A percentile compares a stretch with the other conserved stretches of the same genome.
Evolutionary conservation across 2,329 filamentous ascomycete genomes (phyloP).

Genomic region (Fusarium sp.): DNA sequence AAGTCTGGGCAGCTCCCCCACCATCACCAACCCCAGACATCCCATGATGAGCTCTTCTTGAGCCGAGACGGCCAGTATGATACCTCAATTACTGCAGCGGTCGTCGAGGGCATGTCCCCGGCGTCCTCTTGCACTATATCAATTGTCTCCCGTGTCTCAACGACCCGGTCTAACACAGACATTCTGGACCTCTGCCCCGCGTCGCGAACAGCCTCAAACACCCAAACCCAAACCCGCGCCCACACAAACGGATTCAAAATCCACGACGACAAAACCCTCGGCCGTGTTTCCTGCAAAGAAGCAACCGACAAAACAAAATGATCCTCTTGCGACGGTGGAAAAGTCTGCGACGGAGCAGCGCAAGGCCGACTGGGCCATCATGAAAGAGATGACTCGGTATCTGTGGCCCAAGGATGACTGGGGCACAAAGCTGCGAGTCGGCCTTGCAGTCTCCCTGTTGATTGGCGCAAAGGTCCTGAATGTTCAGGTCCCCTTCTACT

Average conservation of each 20-base stretch:
- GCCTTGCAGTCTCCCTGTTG: slow-evolving; percentile 84
- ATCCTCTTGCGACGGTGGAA: slow-evolving; percentile 53
- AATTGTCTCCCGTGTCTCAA: slow-evolving; percentile 49
- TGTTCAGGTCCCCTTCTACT: slow-evolving; percentile 98
- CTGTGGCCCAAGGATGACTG: slow-evolving; percentile 90
- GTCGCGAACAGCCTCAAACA: slow-evolving; percentile 47
- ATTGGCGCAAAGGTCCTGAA: slow-evolving; percentile 95
- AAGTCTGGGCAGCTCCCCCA: slow-evolving; percentile 39
- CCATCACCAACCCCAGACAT: slow-evolving; percentile 42
- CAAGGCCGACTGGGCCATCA: slow-evolving; percentile 97
- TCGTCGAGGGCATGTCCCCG: slow-evolving; percentile 52
- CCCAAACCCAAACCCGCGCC: not conserved
- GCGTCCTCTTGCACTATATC: slow-evolving; percentile 48
- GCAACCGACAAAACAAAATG: slow-evolving; percentile 43
- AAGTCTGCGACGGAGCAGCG: slow-evolving; percentile 85
- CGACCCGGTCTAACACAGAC: slow-evolving; percentile 46
- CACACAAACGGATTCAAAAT: slow-evolving; percentile 36
- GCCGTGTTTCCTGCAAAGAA: slow-evolving; percentile 39
- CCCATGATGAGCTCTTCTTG: slow-evolving; percentile 48
- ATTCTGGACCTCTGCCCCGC: slow-evolving; percentile 52
- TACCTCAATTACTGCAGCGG: slow-evolving; percentile 54
- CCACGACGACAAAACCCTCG: slow-evolving; percentile 39
- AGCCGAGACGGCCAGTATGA: slow-evolving; percentile 51
- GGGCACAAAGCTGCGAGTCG: slow-evolving; percentile 83
- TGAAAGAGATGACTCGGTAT: slow-evolving; percentile 97